Percentiles rank a stretch among this genome's conserved stretches.
phyloP scores from a whole-genome alignment of 169 alveolate species.

The Plasmodium cynomolgi region DNA sequence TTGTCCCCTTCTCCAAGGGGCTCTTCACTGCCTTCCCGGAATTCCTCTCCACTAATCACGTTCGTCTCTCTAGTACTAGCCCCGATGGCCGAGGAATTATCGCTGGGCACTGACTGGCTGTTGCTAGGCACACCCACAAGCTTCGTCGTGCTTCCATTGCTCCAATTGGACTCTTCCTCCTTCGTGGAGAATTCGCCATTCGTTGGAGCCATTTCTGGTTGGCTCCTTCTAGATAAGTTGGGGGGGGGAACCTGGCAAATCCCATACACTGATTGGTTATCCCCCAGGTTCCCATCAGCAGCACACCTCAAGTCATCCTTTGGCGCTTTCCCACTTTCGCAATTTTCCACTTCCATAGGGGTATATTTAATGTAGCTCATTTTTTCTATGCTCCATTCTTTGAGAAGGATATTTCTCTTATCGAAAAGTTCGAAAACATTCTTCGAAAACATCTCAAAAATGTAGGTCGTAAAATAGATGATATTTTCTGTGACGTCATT shows the following conservation, averaged over 20 bases:
- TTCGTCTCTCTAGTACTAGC: neutral
- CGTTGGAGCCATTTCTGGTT: neutral
- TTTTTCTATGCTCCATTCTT: conserved; percentile 50
- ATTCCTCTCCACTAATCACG: neutral
- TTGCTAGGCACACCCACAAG: neutral
- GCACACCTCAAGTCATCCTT: neutral
- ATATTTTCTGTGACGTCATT: conserved; percentile 48
- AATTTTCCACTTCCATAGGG: neutral
- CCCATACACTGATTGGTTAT: neutral
- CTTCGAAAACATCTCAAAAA: conserved; percentile 65
- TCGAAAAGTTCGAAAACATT: conserved; percentile 40
- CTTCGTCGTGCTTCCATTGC: neutral
- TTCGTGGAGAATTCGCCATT: neutral
- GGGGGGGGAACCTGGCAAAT: neutral
- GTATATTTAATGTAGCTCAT: conserved; percentile 19
- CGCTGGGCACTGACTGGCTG: neutral
- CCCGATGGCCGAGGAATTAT: conserved; percentile 3
- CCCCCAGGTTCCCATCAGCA: neutral
- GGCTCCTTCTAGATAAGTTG: neutral
- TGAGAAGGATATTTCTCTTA: conserved; percentile 20
- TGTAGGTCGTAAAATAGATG: conserved; percentile 66
- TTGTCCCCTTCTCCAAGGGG: neutral
- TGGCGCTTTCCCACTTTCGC: neutral
- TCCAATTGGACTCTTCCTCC: neutral
- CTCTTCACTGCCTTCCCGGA: conserved; percentile 1